Evolutionary conservation across 371 early-diverging fungal species (phyloP).

Genomic region (Mortierella sp.): DNA sequence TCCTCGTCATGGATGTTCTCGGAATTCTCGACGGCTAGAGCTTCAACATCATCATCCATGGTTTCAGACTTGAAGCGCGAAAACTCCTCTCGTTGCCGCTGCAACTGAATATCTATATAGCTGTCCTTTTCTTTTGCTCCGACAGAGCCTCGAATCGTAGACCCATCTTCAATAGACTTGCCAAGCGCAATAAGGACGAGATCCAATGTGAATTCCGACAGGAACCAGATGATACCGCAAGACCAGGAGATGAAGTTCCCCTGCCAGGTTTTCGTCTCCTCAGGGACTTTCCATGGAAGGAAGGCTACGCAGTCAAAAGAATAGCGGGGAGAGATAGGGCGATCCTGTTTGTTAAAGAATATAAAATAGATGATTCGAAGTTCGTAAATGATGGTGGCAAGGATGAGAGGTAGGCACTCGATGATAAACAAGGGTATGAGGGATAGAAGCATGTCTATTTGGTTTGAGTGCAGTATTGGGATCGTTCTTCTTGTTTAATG

Average conservation of each 20-base stretch:
- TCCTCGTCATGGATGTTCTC: neutral
- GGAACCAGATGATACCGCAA: constrained; percentile 34
- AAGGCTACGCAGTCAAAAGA: constrained; percentile 18
- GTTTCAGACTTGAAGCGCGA: neutral
- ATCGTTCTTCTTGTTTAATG: neutral
- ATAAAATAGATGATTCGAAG: constrained; percentile 24
- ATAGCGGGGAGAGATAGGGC: constrained; percentile 21
- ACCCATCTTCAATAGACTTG: constrained; percentile 1
- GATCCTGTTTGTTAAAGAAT: constrained; percentile 11
- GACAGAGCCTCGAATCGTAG: neutral
- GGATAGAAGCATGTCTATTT: neutral
- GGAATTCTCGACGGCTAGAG: neutral
- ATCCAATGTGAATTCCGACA: constrained; percentile 35
- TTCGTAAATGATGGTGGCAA: constrained; percentile 26
- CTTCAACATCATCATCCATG: neutral
- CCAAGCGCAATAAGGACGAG: constrained; percentile 12
- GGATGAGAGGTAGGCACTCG: constrained; percentile 32
- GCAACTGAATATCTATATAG: neutral
- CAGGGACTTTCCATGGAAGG: constrained; percentile 24
- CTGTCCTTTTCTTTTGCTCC: constrained; percentile 1
- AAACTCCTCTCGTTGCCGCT: neutral
- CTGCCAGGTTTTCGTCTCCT: constrained; percentile 15
- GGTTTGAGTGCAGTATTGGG: neutral
- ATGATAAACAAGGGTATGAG: constrained; percentile 20
- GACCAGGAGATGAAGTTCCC: constrained; percentile 19